phyloP scores from a whole-genome alignment of 805 yeast genomes.

The Saccharomycopsis microspora region DNA sequence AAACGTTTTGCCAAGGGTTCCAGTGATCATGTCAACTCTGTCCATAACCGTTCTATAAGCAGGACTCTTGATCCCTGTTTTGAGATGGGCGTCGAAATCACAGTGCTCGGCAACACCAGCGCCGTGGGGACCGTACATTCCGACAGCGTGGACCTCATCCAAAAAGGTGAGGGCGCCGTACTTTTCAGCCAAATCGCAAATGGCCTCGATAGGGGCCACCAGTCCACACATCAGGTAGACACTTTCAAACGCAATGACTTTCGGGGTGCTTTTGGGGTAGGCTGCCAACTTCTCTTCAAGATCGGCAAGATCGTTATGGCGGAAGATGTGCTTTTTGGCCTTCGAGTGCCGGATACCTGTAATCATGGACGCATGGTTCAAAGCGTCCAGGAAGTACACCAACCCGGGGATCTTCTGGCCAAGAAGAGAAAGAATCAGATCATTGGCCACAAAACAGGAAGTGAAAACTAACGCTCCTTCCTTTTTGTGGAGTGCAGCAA shows the following conservation, averaged over 20 bases:
- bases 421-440: slow-evolving; percentile 80
- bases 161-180: slow-evolving; percentile 95
- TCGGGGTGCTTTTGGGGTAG: slow-evolving; percentile 83
- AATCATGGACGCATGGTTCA: slow-evolving; percentile 97
- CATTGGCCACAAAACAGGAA: slow-evolving; percentile 95
- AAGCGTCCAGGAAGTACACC: slow-evolving; percentile 85
- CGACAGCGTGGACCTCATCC: slow-evolving; percentile 99
- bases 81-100: slow-evolving; percentile 74
- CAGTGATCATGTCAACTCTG: slow-evolving; percentile 92
- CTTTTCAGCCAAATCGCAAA: slow-evolving; percentile 93
- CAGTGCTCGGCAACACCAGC: slow-evolving; percentile 99
- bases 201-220: slow-evolving; percentile 82
- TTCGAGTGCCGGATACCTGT: slow-evolving; percentile 89
- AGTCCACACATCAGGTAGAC: slow-evolving; percentile 99
- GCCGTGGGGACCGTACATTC: slow-evolving; percentile 98
- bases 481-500: slow-evolving; percentile 87
- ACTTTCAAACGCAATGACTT: slow-evolving; percentile 91
- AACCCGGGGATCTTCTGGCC: slow-evolving; percentile 86
- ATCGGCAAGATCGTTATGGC: slow-evolving; percentile 80
- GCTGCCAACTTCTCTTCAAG: slow-evolving; percentile 67
- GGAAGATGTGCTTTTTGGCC: slow-evolving; percentile 79
- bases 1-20: slow-evolving; percentile 93
- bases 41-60: slow-evolving; percentile 57
- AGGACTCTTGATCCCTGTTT: slow-evolving; percentile 49
- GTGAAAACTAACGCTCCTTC: slow-evolving; percentile 93